These are phyloP conservation scores for Sorghum bicolor DNA, from an alignment of 176 grass and related monocot species.

Conservation along the genomic window DNA sequence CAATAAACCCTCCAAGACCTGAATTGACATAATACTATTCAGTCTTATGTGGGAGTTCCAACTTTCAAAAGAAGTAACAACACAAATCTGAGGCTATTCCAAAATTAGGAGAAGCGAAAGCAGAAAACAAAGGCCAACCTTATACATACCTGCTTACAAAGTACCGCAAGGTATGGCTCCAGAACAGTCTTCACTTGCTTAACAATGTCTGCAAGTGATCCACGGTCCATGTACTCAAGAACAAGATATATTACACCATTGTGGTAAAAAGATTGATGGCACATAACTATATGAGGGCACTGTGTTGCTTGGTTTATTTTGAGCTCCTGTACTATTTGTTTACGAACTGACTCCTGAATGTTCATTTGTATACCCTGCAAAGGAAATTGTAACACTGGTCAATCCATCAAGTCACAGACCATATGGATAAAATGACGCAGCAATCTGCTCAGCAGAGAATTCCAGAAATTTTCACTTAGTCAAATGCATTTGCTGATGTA, in stretches of 20 bases:
- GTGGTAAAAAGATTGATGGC: slow-evolving; percentile 96
- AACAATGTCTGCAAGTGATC: slow-evolving; percentile 89
- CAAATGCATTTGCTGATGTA: not conserved
- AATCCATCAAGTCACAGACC: slow-evolving; percentile 13
- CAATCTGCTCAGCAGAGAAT: not conserved
- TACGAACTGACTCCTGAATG: slow-evolving; percentile 90
- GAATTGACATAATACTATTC: slow-evolving; percentile 28
- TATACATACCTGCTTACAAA: slow-evolving; percentile 81
- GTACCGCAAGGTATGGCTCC: slow-evolving; percentile 89
- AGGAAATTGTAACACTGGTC: slow-evolving; percentile 4
- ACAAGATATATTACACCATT: slow-evolving; percentile 99
- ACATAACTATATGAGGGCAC: slow-evolving; percentile 78
- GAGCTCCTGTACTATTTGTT: slow-evolving; percentile 99
- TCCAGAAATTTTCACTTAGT: not conserved
- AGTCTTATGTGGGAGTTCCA: slow-evolving; percentile 15
- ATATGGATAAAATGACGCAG: not conserved
- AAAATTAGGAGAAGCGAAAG: not conserved
- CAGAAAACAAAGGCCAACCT: slow-evolving; percentile 8
- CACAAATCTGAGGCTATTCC: not conserved
- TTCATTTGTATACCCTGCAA: slow-evolving; percentile 96
- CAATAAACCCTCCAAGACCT: slow-evolving; percentile 92
- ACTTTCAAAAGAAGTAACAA: not conserved
- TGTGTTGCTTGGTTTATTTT: slow-evolving; percentile 97
- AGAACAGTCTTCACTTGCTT: slow-evolving; percentile 96
- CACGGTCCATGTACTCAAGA: slow-evolving; percentile 97